phyloP scores from a whole-genome alignment of 768 basidiomycete genomes.

The Termitomyces sp. region DNA sequence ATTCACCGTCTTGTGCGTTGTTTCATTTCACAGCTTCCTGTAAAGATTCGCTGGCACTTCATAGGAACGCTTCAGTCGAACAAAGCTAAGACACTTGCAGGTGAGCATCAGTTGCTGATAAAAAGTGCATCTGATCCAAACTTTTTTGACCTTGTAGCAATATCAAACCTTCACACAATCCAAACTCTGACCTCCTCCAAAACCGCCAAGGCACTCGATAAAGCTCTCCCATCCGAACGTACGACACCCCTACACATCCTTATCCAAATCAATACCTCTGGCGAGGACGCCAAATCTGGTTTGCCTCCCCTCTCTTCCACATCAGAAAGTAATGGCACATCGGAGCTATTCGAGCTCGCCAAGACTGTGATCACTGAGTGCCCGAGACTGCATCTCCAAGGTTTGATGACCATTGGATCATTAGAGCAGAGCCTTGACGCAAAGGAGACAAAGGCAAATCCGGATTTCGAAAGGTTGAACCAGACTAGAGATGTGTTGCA shows the following conservation, averaged over 20 bases:
- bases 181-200: slow-evolving; percentile 86
- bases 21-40: slow-evolving; percentile 61
- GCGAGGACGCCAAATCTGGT: slow-evolving; percentile 90
- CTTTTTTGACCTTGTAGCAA: slow-evolving; percentile 47
- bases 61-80: slow-evolving; percentile 93
- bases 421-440: slow-evolving; percentile 63
- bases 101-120: slow-evolving; percentile 35
- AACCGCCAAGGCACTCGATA: slow-evolving; percentile 76
- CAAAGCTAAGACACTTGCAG: slow-evolving; percentile 85
- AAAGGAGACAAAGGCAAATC: slow-evolving; percentile 42
- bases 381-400: slow-evolving; percentile 71
- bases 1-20: slow-evolving; percentile 1
- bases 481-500: slow-evolving; percentile 60
- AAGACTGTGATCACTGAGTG: slow-evolving; percentile 68
- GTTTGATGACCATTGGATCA: slow-evolving; percentile 97
- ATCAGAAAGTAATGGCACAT: slow-evolving; percentile 23
- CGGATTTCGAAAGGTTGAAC: slow-evolving; percentile 74
- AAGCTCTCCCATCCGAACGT: slow-evolving; percentile 58
- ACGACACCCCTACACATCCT: slow-evolving; percentile 69
- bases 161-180: slow-evolving; percentile 83
- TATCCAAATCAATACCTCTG: slow-evolving; percentile 93
- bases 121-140: background rate
- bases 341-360: slow-evolving; percentile 66
- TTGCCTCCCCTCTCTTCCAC: slow-evolving; percentile 52
- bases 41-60: slow-evolving; percentile 93